phyloP scores from a whole-genome alignment of 352 stramenopile species.

The Globisporangium nagaii region DNA sequence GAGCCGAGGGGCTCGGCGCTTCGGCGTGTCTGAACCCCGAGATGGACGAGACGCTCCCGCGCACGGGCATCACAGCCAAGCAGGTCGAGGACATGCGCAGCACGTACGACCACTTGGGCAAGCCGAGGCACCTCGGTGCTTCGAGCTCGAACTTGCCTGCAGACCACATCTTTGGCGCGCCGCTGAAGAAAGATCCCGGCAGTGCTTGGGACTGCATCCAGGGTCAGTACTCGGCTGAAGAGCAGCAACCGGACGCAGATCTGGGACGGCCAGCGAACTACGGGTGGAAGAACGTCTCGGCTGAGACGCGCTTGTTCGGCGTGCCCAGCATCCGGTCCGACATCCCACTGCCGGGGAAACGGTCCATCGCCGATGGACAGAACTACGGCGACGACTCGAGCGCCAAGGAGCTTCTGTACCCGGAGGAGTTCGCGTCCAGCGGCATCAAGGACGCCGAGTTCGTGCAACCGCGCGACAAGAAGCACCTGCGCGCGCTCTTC shows the following conservation, averaged over 20 bases:
- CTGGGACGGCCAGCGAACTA: conserved; percentile 78
- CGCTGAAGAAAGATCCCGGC: conserved; percentile 39
- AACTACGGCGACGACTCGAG: conserved; percentile 89
- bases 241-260: conserved; percentile 80
- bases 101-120: conserved; percentile 72
- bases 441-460: conserved; percentile 86
- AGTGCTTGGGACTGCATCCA: conserved; percentile 77
- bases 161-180: conserved; percentile 63
- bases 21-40: conserved; percentile 60
- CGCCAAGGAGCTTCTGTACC: conserved; percentile 81
- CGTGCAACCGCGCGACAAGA: conserved; percentile 41
- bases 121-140: conserved; percentile 52
- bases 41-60: conserved; percentile 47
- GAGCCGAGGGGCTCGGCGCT: conserved; percentile 44
- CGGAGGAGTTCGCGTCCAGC: conserved; percentile 71
- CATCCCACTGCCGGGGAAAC: conserved; percentile 57
- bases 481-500: conserved; percentile 65
- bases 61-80: conserved; percentile 40
- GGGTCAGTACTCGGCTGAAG: conserved; percentile 68
- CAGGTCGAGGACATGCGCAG: conserved; percentile 72
- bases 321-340: conserved; percentile 83
- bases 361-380: conserved; percentile 85
- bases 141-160: conserved; percentile 22
- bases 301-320: conserved; percentile 64
- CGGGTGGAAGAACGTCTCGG: conserved; percentile 79